Evolutionary conservation across 805 yeast species (phyloP).

Genomic region (Starmerella potacharoeniae): DNA sequence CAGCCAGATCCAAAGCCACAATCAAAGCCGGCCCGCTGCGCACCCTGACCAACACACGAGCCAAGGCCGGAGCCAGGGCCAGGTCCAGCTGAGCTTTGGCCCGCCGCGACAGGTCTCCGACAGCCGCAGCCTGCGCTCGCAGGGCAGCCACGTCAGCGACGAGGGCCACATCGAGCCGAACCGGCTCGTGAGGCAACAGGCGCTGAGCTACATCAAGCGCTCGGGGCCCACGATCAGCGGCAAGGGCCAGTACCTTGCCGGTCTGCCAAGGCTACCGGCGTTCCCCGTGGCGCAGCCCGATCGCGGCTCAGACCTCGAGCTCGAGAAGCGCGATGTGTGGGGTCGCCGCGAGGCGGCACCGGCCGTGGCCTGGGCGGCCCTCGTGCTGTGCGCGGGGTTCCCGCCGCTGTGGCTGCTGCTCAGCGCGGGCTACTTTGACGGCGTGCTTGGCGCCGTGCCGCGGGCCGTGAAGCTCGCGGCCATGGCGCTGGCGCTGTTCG

Average conservation of each 20-base stretch:
- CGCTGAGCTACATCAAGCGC: slow-evolving; percentile 9
- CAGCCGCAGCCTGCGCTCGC: not conserved
- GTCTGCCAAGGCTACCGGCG: slow-evolving; percentile 19
- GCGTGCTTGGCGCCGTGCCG: slow-evolving; percentile 27
- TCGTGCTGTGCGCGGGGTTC: slow-evolving; percentile 23
- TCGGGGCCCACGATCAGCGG: slow-evolving; percentile 1
- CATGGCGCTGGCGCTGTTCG: slow-evolving; percentile 27
- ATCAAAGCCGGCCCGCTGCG: not conserved
- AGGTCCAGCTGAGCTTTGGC: not conserved
- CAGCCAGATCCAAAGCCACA: not conserved
- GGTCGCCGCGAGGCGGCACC: slow-evolving; percentile 19
- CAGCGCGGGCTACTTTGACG: slow-evolving; percentile 31
- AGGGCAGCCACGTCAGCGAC: slow-evolving; percentile 4
- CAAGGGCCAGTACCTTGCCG: slow-evolving; percentile 14
- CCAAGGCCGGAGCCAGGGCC: not conserved
- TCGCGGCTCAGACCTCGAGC: not conserved
- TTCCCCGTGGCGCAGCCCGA: slow-evolving; percentile 10
- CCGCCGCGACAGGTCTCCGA: not conserved
- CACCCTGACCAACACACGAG: not conserved
- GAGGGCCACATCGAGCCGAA: slow-evolving; percentile 13
- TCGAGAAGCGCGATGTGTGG: slow-evolving; percentile 17
- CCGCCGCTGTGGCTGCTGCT: slow-evolving; percentile 34
- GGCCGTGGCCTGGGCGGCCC: slow-evolving; percentile 17
- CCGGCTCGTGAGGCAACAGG: not conserved
- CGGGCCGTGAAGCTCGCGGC: slow-evolving; percentile 26